Evolutionary conservation across 768 basidiomycete genomes (phyloP), one percentile per base, ranked within the genome.

Genomic region (Lyophyllum decastes): DNA sequence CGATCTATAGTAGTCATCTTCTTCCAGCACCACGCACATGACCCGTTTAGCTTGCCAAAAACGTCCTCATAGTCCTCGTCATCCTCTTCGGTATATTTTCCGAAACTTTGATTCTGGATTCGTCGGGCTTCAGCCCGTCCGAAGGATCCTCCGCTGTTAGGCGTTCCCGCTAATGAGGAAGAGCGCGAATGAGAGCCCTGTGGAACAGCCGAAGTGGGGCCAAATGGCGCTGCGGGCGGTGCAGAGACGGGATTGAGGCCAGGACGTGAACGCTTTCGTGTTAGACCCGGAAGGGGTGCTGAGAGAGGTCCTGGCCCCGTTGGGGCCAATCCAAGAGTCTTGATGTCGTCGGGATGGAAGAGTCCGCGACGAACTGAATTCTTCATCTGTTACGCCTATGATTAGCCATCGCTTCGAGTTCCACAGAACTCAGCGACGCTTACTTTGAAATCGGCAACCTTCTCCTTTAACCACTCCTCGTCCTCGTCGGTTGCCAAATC

Each of bases 51-150:
- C 71, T 91, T 92, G 58, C 85, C 94, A 71, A 98, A 96, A 10
- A 98, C 87, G 70, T 97, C 96, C 47, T 96, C 94, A 66, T 97
- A 98, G 68, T 98, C 94, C 66, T 98, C 91, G 25, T 97, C 92
- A 48, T 82, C 83, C 9, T 85, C 86, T 72, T 96, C 94, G 6
- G 91, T 78, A 70, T 96, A 97, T 69, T 94, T 94, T 21, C 82
- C 83, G 61, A 96, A 88, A 55, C 77, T 77, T 57, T 85, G 80
- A 58, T 78, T 83, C 50, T 78, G 71, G 34, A 81, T 61, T 57
- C 82, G 75, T 58, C 77, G 76, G 2, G 87, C 85, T 60, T 91
- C 89, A 2, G 85, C 78, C 10, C 83, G 79, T 17, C 91, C 90
- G 59, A 88, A 78, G 10, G 92, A 92, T 6, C 82, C 84, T 17